Conservation (phyloP, 345 rosid genomes). For the Viola odorata region DNA sequence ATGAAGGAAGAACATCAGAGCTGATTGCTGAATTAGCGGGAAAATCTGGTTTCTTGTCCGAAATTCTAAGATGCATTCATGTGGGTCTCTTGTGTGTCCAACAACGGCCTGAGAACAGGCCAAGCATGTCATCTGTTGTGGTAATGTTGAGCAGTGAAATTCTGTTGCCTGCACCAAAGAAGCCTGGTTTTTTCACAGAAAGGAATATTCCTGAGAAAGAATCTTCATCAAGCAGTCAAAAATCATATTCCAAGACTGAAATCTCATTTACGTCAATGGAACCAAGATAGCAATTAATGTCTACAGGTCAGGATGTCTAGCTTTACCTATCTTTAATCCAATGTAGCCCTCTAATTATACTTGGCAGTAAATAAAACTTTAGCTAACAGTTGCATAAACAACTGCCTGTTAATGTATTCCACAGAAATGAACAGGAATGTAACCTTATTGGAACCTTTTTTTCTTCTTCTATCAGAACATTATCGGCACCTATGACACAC, state of each 20-base stretch:
- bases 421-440: background rate
- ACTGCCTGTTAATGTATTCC: background rate
- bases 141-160: slow-evolving; percentile 42
- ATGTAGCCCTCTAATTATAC: background rate
- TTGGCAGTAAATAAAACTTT: background rate
- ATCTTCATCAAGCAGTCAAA: slow-evolving; percentile 22
- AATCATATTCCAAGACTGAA: slow-evolving; percentile 18
- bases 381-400: background rate
- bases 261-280: slow-evolving; percentile 23
- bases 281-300: slow-evolving; percentile 11
- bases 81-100: slow-evolving; percentile 42
- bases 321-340: background rate
- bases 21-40: slow-evolving; percentile 12
- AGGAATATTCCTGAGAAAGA: slow-evolving; percentile 15
- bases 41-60: slow-evolving; percentile 6
- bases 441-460: no score
- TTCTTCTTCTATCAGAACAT: no score
- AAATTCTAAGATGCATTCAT: slow-evolving; percentile 35
- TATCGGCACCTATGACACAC: no score
- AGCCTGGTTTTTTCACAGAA: slow-evolving; percentile 37
- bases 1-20: slow-evolving; percentile 27
- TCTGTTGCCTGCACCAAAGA: slow-evolving; percentile 30
- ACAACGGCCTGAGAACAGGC: slow-evolving; percentile 36
- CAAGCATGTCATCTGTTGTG: slow-evolving; percentile 35
- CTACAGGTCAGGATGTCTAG: slow-evolving; percentile 1